These are phyloP conservation scores for Cnidoscolus chayamansa DNA, from an alignment of 441 rosid genomes.

Conservation along the genomic window DNA sequence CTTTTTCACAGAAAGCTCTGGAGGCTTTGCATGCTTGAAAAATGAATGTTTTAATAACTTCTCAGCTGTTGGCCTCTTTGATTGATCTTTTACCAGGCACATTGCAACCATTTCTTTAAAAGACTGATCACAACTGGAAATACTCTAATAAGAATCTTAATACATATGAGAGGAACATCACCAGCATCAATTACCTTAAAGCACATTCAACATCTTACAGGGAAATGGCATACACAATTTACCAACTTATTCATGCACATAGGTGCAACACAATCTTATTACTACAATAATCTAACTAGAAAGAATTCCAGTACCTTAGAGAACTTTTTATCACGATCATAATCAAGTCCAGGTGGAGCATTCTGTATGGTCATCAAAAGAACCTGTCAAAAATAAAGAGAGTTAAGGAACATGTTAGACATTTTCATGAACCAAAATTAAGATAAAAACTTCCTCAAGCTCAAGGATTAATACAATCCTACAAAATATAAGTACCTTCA, in stretches of 20 bases:
- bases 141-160: slow-evolving; percentile 70
- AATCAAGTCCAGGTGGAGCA: slow-evolving; percentile 98
- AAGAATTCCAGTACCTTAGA: slow-evolving; percentile 91
- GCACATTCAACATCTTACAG: slow-evolving; percentile 12
- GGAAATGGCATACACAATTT: neutral
- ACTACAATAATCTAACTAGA: slow-evolving; percentile 38
- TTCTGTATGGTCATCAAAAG: slow-evolving; percentile 97
- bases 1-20: slow-evolving; percentile 74
- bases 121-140: slow-evolving; percentile 96
- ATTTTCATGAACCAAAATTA: slow-evolving; percentile 4
- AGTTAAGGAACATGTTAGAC: slow-evolving; percentile 3
- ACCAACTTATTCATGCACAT: slow-evolving; percentile 14
- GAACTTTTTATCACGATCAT: slow-evolving; percentile 95
- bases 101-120: slow-evolving; percentile 99
- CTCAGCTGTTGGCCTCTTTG: slow-evolving; percentile 97
- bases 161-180: slow-evolving; percentile 21
- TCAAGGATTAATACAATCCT: slow-evolving; percentile 14
- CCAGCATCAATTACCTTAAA: slow-evolving; percentile 11
- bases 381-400: slow-evolving; percentile 47
- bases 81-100: slow-evolving; percentile 99
- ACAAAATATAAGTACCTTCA: slow-evolving; percentile 71
- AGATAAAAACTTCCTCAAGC: slow-evolving; percentile 2
- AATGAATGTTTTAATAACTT: slow-evolving; percentile 84
- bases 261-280: neutral
- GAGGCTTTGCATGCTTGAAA: slow-evolving; percentile 89